Evolutionary conservation across 805 yeast species (phyloP), one percentile per base, ranked within the genome.

Genomic region (Candida palmyrensis): DNA sequence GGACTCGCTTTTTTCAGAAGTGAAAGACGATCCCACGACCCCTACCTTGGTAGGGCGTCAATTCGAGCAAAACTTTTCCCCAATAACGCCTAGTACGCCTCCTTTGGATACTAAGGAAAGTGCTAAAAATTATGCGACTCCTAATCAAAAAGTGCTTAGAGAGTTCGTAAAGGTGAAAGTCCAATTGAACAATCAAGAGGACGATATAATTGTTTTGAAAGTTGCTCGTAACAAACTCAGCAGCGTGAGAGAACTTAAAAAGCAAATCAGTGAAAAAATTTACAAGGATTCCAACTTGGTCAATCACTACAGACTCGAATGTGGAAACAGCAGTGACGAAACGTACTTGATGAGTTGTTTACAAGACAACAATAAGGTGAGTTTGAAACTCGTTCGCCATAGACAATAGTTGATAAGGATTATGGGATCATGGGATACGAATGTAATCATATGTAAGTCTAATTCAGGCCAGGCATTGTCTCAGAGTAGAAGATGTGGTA

Each of bases 151-250:
- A n/a, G n/a, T n/a, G 17, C 30, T 28, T 11, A 28, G 13, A 14
- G 43, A 41, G 30, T 40, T 38, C 37, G 37, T 57, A 28, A 57
- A 55, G 34, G 43, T 58, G 27, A 57, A 57, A 36, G 42, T 59
- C 10, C 30, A 35, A 18, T 40, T 56, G 27, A 44, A 48, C 33
- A 54, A 57, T 34, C 39, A 41, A 21, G 58, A 55, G 24, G 47
- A 50, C 23, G 66, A 59, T 31, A 55, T 55, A 15, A 46, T 58
- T 12, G 60, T 51, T 2, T 27, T 58, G 13, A 49, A 46, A 30
- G 44, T 57, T 18, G 49, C 47, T 31, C 38, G 47, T 10, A 33
- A 48, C 6, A 46, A 48, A 30, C 35, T 59, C n/a, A 38, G 41
- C 5, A 47, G 59, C 3, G 42, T 58, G 6, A 44, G 33, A 3